A percentile compares a stretch with the other conserved stretches of the same genome.
Evolutionary conservation across 169 alveolate species (phyloP).

Genomic region (Theileria equi): DNA sequence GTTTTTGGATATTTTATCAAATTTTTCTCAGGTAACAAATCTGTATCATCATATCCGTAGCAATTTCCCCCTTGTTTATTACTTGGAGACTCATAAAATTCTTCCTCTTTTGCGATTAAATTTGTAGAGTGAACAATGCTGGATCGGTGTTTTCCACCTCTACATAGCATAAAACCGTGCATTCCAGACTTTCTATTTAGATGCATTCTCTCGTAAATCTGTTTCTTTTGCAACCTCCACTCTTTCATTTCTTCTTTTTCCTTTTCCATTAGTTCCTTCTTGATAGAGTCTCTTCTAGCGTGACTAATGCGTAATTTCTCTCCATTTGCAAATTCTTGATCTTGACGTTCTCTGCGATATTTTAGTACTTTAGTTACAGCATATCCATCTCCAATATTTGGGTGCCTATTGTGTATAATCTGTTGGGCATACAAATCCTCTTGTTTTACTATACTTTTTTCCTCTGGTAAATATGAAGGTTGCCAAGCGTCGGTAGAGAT

Average conservation of each 20-base stretch:
- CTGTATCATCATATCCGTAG: not conserved
- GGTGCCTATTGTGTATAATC: not conserved
- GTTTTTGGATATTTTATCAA: not conserved
- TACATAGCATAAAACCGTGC: not conserved
- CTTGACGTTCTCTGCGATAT: not conserved
- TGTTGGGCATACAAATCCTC: conserved; percentile 17
- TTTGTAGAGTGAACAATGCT: not conserved
- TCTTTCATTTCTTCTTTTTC: conserved; percentile 5
- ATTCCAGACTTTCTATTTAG: not conserved
- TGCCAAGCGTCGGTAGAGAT: not conserved
- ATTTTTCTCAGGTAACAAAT: not conserved
- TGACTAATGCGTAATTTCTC: too few species aligned
- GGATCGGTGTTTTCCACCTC: conserved; percentile 5
- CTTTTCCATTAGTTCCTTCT: not conserved
- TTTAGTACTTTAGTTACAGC: too few species aligned
- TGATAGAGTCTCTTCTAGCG: not conserved
- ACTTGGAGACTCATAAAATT: not conserved
- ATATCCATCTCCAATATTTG: too few species aligned
- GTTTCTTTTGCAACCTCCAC: conserved; percentile 12
- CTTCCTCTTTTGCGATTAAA: not conserved
- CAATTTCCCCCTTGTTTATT: not conserved
- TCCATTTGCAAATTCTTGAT: not conserved
- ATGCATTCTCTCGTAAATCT: conserved; percentile 13
- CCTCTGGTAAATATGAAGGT: not conserved
- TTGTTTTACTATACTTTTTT: not conserved